Evolutionary conservation across 192 early-diverging fungal species (phyloP), one percentile per base, ranked within the genome.

Genomic region (Coemansia aciculifera): DNA sequence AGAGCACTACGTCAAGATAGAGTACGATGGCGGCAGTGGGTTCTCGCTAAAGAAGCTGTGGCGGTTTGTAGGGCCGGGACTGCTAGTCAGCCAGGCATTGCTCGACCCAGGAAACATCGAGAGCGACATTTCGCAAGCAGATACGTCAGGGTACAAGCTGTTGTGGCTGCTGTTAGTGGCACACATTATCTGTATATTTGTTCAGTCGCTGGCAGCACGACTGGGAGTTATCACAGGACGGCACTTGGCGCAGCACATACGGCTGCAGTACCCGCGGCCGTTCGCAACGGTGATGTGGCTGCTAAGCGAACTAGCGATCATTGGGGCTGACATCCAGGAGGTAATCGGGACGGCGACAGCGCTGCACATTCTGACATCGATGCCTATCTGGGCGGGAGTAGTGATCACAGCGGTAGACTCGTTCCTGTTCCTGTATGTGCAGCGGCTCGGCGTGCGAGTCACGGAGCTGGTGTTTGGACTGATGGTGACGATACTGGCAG

Each of bases 291-390:
- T 85, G 57, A 75, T 91, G 19, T 91, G 87, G 86, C 13, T 84
- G 31, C 83, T 89, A 46, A 87, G 79, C 19, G 87, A 91, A 42
- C 67, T 87, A n/a, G 90, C 88, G 3, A 91, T 91, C 34, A 89
- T 91, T 29, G 88, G 88, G 0, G 87, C 87, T 1, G 90, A 91
- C 62, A 89, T 91, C 38, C 90, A 91, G 62, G 90, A 91, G 69
- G 93, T 97, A 21, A 87, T 97, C 43, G 95, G 95, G 9, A 94
- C 94, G 4, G 94, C 94, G 1, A 95, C 95, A 49, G 93, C 92
- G 8, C 64, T 97, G 46, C 89, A 92, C 34, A 88, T 97, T 7
- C 74, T 97, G 23, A 90, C 93, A 51, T 63, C 73, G 10, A 59
- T 95, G 1, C 88, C 89, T 3, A 66, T 97, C 13, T 87, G 87